Conservation (phyloP, 129 eudicot species). For the Chrysanthemum seticuspe region DNA sequence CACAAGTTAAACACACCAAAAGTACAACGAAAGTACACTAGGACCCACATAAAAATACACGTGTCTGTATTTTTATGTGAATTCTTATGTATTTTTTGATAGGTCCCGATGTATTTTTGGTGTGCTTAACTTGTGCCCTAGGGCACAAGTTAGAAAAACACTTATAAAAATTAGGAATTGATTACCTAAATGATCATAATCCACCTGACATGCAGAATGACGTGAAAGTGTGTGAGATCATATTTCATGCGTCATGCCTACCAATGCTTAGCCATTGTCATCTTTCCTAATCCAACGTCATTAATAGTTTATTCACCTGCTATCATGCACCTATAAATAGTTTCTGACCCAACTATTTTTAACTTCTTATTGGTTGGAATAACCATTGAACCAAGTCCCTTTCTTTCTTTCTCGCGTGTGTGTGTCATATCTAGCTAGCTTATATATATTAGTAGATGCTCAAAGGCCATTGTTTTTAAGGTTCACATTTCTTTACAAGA, state of each 20-base stretch:
- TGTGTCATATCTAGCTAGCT: no score
- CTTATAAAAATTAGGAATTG: not conserved
- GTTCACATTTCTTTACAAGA: slow-evolving; percentile 4
- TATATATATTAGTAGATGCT: not conserved
- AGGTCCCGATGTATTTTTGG: no score
- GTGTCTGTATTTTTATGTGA: no score
- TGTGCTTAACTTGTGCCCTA: no score
- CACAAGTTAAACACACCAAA: no score
- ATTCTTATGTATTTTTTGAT: no score
- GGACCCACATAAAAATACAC: no score
- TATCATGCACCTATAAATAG: not conserved
- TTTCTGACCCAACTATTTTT: not conserved
- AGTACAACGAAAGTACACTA: no score
- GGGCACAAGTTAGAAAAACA: no score
- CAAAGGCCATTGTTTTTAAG: slow-evolving; percentile 17
- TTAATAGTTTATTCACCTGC: not conserved
- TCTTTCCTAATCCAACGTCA: not conserved
- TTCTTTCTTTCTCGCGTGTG: not conserved
- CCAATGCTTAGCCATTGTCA: slow-evolving; percentile 13
- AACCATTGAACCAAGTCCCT: slow-evolving; percentile 29
- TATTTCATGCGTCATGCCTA: slow-evolving; percentile 15
- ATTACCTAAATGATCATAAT: not conserved
- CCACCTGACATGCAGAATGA: slow-evolving; percentile 4
- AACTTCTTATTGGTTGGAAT: slow-evolving; percentile 24
- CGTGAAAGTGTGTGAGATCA: slow-evolving; percentile 20